Conservation (phyloP, 352 stramenopile species). For the Globisporangium solare region DNA sequence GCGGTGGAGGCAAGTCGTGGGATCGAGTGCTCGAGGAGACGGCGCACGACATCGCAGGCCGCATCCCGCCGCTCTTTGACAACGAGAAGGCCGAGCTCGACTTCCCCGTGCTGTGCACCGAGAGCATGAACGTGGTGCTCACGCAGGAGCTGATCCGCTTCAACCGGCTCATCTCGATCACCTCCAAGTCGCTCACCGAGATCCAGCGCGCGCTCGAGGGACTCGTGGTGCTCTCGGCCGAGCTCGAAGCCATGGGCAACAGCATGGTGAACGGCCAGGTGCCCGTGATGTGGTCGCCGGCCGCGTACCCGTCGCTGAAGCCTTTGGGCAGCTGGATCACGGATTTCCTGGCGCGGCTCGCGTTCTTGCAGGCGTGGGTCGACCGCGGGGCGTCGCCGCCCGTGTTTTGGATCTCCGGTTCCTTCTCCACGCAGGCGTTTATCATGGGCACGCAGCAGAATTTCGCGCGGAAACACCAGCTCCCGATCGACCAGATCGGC, state of each 20-base stretch:
- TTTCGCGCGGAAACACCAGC: conserved; percentile 87
- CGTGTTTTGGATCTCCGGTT: conserved; percentile 92
- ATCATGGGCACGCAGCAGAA: conserved; percentile 94
- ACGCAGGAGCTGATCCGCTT: conserved; percentile 90
- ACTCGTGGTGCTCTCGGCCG: conserved; percentile 89
- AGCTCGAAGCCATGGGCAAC: conserved; percentile 92
- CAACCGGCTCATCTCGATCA: conserved; percentile 79
- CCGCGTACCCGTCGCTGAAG: conserved; percentile 91
- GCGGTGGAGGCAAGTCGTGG: conserved; percentile 84
- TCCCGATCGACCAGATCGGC: conserved; percentile 89
- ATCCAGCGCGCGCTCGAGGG: conserved; percentile 91
- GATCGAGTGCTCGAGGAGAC: conserved; percentile 85
- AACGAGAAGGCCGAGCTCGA: conserved; percentile 87
- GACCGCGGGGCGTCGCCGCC: conserved; percentile 61
- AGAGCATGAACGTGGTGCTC: conserved; percentile 90
- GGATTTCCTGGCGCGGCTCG: conserved; percentile 82
- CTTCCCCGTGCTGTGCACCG: conserved; percentile 76
- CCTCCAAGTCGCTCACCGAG: conserved; percentile 79
- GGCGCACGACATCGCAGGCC: conserved; percentile 79
- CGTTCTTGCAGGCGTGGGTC: conserved; percentile 84
- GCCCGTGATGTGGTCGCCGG: conserved; percentile 71
- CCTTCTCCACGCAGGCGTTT: conserved; percentile 94
- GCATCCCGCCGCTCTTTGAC: conserved; percentile 81
- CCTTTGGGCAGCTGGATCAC: conserved; percentile 90
- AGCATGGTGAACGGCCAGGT: conserved; percentile 92